phyloP scores from a whole-genome alignment of 2,329 filamentous ascomycete genomes.

The Blumeria hordei region DNA sequence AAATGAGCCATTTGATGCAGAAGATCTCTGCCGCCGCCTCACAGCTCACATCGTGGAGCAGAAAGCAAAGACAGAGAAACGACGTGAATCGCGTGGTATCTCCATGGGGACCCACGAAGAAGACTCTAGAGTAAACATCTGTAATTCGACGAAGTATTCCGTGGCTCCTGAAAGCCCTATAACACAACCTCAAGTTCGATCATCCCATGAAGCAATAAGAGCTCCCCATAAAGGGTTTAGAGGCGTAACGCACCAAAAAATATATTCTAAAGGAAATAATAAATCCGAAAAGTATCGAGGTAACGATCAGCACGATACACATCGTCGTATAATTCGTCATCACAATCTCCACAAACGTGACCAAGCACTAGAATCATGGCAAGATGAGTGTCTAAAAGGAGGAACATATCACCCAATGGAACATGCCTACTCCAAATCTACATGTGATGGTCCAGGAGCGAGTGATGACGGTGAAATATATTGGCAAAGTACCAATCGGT shows the following conservation, averaged over 20 bases:
- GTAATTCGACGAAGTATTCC: too few species aligned
- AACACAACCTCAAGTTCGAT: too few species aligned
- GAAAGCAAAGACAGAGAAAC: slow-evolving; percentile 16
- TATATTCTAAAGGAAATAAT: too few species aligned
- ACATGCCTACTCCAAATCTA: slow-evolving; percentile 15
- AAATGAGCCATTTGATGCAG: slow-evolving; percentile 24
- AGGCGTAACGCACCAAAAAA: too few species aligned
- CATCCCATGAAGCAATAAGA: too few species aligned
- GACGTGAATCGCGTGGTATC: slow-evolving; percentile 3
- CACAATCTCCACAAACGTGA: slow-evolving; percentile 22
- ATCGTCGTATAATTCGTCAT: too few species aligned
- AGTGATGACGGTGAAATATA: not conserved
- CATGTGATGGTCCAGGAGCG: slow-evolving; percentile 5
- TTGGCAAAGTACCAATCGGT: slow-evolving; percentile 3
- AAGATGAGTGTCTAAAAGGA: slow-evolving; percentile 13
- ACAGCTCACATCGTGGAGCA: slow-evolving; percentile 25
- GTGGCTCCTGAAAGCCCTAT: too few species aligned
- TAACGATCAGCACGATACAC: too few species aligned
- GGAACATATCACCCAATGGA: slow-evolving; percentile 12
- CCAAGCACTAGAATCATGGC: slow-evolving; percentile 17
- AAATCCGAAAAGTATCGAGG: too few species aligned
- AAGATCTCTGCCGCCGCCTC: slow-evolving; percentile 29
- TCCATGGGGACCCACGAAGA: too few species aligned
- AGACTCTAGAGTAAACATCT: too few species aligned
- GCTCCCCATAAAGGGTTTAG: too few species aligned